phyloP scores from a whole-genome alignment of 768 basidiomycete species.

The Psilocybe tampanensis region DNA sequence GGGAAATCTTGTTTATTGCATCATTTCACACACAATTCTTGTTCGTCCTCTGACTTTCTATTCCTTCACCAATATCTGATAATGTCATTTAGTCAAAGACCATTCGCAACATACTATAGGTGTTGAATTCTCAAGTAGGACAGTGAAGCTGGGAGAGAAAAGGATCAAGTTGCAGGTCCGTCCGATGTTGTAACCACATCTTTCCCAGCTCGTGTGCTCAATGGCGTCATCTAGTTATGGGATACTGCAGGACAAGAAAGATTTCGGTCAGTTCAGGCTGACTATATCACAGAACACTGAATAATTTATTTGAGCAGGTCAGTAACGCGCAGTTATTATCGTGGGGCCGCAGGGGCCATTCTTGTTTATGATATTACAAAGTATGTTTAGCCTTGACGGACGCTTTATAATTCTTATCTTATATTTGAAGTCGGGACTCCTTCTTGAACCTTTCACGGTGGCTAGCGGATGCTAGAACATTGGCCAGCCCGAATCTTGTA shows the following conservation, averaged over 20 bases:
- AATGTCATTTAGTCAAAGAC: conserved; percentile 76
- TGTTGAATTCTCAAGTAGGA: conserved; percentile 96
- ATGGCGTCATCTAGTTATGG: conserved; percentile 68
- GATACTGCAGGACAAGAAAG: conserved; percentile 97
- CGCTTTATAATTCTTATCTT: conserved; percentile 11
- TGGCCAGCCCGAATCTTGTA: conserved; percentile 91
- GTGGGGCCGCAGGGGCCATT: conserved; percentile 90
- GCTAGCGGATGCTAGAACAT: conserved; percentile 91
- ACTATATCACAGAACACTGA: not conserved
- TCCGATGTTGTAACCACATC: conserved; percentile 9
- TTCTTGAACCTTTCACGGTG: conserved; percentile 85
- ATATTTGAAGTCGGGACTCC: conserved; percentile 71
- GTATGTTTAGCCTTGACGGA: conserved; percentile 38
- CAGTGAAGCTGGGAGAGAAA: conserved; percentile 91
- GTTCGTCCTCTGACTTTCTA: conserved; percentile 50
- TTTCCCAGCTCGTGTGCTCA: conserved; percentile 17
- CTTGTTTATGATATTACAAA: conserved; percentile 94
- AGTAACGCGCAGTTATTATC: conserved; percentile 94
- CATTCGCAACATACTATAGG: conserved; percentile 98
- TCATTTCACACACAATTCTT: conserved; percentile 94
- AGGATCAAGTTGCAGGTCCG: conserved; percentile 92
- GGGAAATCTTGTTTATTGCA: conserved; percentile 97
- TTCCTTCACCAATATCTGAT: conserved; percentile 14
- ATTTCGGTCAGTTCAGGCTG: conserved; percentile 59
- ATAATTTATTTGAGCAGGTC: conserved; percentile 48